A percentile compares a stretch with the other conserved stretches of the same genome.
phyloP scores from a whole-genome alignment of 2,329 filamentous ascomycete genomes.

The Amylocarpus encephaloides region DNA sequence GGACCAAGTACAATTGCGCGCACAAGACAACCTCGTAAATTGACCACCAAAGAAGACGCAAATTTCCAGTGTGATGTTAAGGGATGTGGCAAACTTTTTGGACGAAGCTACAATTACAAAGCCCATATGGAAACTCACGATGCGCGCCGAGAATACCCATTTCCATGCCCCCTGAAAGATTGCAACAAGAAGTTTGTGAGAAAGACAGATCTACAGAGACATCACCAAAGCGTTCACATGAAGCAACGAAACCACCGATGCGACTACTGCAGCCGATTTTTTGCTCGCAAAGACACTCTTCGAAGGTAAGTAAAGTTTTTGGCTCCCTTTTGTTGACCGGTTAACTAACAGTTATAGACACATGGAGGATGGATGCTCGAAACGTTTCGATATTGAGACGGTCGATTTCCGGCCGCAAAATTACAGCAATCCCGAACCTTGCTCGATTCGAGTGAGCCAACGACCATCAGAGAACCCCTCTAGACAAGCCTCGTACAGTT shows the following conservation, averaged over 20 bases:
- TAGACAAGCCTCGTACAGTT: conserved; percentile 25
- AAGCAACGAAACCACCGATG: conserved; percentile 67
- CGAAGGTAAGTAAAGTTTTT: conserved; percentile 48
- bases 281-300: conserved; percentile 79
- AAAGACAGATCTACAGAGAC: conserved; percentile 67
- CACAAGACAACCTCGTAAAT: conserved; percentile 39
- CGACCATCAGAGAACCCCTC: conserved; percentile 13
- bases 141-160: conserved; percentile 62
- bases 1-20: conserved; percentile 23
- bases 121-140: conserved; percentile 83
- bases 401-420: conserved; percentile 29
- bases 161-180: conserved; percentile 56
- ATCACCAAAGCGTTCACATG: conserved; percentile 63
- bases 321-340: neutral
- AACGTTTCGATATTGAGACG: conserved; percentile 44
- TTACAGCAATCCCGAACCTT: conserved; percentile 15
- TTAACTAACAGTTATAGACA: conserved; percentile 45
- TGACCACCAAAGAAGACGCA: conserved; percentile 62
- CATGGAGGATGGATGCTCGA: conserved; percentile 69
- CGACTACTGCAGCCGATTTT: conserved; percentile 62
- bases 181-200: conserved; percentile 75
- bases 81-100: conserved; percentile 72
- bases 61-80: conserved; percentile 63
- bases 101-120: conserved; percentile 79
- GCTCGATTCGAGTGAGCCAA: conserved; percentile 15